These are phyloP conservation scores for Sarocladium brachiariae DNA, from an alignment of 2,329 filamentous ascomycete species.

Conservation along the genomic window DNA sequence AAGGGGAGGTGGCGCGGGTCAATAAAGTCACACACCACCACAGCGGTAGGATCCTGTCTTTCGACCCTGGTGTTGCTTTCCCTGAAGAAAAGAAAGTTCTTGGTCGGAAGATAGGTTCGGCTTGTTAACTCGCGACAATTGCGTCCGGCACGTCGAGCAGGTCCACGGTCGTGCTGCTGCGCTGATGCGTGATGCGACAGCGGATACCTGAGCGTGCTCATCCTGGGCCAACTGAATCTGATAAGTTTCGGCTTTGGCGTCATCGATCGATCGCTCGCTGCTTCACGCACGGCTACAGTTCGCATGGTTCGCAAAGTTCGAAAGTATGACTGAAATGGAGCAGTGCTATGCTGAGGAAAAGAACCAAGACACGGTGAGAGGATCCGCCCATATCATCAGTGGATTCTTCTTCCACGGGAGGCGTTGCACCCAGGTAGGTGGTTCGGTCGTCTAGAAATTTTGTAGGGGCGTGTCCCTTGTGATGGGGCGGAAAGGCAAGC, in stretches of 20 bases:
- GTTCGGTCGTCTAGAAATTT: conserved; percentile 8
- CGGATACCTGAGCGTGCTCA: conserved; percentile 35
- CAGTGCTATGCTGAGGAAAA: not conserved
- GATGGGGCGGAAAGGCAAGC: conserved; percentile 2
- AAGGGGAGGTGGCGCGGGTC: conserved; percentile 8
- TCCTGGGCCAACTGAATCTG: conserved; percentile 16
- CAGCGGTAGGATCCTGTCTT: conserved; percentile 34
- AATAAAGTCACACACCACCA: too few relatives aligned
- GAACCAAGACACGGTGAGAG: not conserved
- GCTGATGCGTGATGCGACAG: conserved; percentile 30
- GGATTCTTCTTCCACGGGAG: too few relatives aligned
- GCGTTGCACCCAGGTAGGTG: too few relatives aligned
- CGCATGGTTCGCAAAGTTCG: not conserved
- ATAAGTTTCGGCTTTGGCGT: not conserved
- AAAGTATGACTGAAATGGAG: not conserved
- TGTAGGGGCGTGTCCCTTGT: not conserved
- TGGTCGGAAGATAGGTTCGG: conserved; percentile 15
- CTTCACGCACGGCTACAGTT: not conserved
- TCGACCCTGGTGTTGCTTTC: conserved; percentile 16
- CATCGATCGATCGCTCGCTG: not conserved
- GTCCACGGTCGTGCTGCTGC: conserved; percentile 33
- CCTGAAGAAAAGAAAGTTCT: conserved; percentile 21
- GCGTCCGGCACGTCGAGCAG: conserved; percentile 37
- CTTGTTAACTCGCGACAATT: conserved; percentile 27
- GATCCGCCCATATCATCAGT: conserved; percentile 3